Percentiles rank a stretch among this genome's conserved stretches.
These are phyloP conservation scores for Vaucheria bursata DNA, from an alignment of 352 stramenopile species.

Conservation along the genomic window DNA sequence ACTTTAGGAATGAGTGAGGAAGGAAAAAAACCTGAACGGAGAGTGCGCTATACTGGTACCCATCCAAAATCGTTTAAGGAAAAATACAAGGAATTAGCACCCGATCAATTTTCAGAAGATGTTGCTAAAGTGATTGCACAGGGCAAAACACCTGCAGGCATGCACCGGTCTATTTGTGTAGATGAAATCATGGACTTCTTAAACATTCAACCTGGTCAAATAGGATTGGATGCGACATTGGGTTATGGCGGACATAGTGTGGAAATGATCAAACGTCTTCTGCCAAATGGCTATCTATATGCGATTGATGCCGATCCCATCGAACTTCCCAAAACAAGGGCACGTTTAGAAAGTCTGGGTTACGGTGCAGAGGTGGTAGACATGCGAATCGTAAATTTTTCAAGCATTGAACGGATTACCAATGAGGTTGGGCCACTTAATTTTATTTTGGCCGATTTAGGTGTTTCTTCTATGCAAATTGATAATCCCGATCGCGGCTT, in stretches of 20 bases:
- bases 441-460: conserved; percentile 68
- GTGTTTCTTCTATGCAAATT: conserved; percentile 71
- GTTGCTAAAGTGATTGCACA: not conserved
- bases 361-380: not conserved
- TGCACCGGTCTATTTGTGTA: not conserved
- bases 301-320: conserved; percentile 62
- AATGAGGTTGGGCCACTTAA: not conserved
- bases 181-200: not conserved
- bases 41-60: not conserved
- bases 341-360: not conserved
- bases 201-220: not conserved
- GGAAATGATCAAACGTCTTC: conserved; percentile 56
- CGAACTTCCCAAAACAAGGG: not conserved
- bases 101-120: not conserved
- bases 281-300: conserved; percentile 57
- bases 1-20: too few relatives aligned
- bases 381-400: not conserved
- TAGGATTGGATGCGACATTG: conserved; percentile 61
- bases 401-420: not conserved
- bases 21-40: too few relatives aligned
- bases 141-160: not conserved
- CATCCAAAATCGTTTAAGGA: not conserved
- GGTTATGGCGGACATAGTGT: conserved; percentile 65
- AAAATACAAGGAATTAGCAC: not conserved
- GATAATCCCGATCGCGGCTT: conserved; percentile 57